phyloP scores from a whole-genome alignment of 139 green algal species.

The Chlorella sp. region DNA sequence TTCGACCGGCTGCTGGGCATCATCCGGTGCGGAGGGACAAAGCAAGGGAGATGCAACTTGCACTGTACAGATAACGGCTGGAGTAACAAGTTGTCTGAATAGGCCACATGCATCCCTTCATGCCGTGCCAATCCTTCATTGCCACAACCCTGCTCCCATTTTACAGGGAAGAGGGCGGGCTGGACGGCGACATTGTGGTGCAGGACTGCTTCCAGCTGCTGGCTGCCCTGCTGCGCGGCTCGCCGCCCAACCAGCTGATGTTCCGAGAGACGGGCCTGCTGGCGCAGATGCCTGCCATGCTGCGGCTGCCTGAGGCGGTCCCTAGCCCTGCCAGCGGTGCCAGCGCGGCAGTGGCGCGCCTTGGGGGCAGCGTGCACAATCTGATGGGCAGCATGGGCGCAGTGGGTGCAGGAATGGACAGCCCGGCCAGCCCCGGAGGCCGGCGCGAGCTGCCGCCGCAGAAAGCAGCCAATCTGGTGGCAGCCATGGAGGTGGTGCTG shows the following conservation, averaged over 20 bases:
- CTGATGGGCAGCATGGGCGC: too few species aligned
- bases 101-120: too few species aligned
- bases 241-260: slow-evolving; percentile 84
- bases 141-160: too few species aligned
- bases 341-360: neutral
- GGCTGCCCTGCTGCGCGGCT: slow-evolving; percentile 85
- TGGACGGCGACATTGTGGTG: slow-evolving; percentile 82
- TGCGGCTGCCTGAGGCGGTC: neutral
- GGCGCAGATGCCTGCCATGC: neutral
- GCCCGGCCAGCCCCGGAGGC: too few species aligned
- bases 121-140: too few species aligned
- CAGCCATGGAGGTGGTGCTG: slow-evolving; percentile 21
- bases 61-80: too few species aligned
- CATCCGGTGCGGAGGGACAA: slow-evolving; percentile 18
- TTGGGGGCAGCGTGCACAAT: too few species aligned
- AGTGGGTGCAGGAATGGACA: too few species aligned
- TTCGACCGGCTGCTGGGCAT: slow-evolving; percentile 90
- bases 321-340: neutral
- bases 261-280: slow-evolving; percentile 62
- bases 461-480: slow-evolving; percentile 19
- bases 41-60: too few species aligned
- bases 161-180: slow-evolving; percentile 75
- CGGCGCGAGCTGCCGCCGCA: slow-evolving; percentile 9
- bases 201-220: slow-evolving; percentile 92
- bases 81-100: too few species aligned